Conservation (phyloP, 2,329 filamentous ascomycete species). For the Aspergillus neoniger region DNA sequence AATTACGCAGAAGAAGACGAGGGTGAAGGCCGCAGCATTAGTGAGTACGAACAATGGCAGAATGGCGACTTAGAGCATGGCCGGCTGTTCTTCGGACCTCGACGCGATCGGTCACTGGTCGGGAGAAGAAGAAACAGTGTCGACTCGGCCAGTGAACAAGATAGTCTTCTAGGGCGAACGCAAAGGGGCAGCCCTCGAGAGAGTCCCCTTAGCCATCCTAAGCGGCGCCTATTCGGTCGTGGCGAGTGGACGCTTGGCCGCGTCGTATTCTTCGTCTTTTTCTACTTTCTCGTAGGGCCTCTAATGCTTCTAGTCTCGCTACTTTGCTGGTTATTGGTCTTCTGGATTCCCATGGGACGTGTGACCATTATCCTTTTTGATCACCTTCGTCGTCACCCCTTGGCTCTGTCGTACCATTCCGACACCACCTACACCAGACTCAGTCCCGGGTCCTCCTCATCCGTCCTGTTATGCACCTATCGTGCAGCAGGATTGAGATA, state of each 20-base stretch:
- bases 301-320: conserved; percentile 80
- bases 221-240: conserved; percentile 87
- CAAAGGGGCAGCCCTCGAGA: conserved; percentile 53
- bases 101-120: conserved; percentile 72
- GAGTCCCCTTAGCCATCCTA: conserved; percentile 54
- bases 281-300: conserved; percentile 89
- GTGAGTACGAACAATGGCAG: conserved; percentile 99
- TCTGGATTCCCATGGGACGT: conserved; percentile 98
- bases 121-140: conserved; percentile 85
- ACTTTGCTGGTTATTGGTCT: conserved; percentile 94
- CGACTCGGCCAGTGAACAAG: conserved; percentile 85
- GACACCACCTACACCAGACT: conserved; percentile 74
- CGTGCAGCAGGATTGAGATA: conserved; percentile 91
- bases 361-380: conserved; percentile 86
- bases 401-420: conserved; percentile 90
- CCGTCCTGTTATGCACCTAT: conserved; percentile 94
- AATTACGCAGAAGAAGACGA: conserved; percentile 92
- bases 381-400: conserved; percentile 86
- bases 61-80: conserved; percentile 95
- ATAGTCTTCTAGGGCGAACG: conserved; percentile 77
- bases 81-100: conserved; percentile 90
- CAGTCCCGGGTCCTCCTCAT: conserved; percentile 71
- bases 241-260: conserved; percentile 94
- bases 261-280: conserved; percentile 94
- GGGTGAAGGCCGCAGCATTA: conserved; percentile 93